Base-by-base conservation (phyloP, 768 basidiomycete species). In the Cyclocybe aegerita region DNA sequence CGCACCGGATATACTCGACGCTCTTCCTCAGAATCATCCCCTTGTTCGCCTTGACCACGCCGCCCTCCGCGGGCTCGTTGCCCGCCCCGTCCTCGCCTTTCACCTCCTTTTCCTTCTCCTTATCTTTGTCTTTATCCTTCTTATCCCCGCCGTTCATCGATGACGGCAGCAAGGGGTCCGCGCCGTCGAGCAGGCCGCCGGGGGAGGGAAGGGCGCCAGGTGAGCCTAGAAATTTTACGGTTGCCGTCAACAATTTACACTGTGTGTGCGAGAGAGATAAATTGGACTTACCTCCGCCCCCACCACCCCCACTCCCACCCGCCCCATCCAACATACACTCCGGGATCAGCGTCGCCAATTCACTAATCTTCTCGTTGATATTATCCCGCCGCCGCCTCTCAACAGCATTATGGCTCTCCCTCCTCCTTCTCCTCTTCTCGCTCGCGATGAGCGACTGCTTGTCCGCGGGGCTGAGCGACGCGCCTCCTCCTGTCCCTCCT, bases 291-390 rank as follows among this genome's bases (percentile, higher is more conserved):
- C 60, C 59, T 5, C 52, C 50, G 49, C 48, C 50, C 58, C 58
- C 58, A 34, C 55, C 52, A 43, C 34, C 42, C 32, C 45, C 49
- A 15, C 38, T 36, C 12, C n/a, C 40, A 6, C 10, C 17, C 36
- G 42, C 41, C 33, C 43, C 50, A 55, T 92, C 90, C 36, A 93
- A 74, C 69, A 94, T 77, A 60, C 85, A 86, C 65, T 93, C 93
- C 1, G 93, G 93, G 53, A 97, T 88, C 39, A 97, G 75, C 15
- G 87, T 87, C 14, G 93, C 88, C 1, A 97, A 80, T 65, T 97
- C 93, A 35, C 81, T 80, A 58, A 97, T 97, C 68, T 93, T 91
- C 71, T 97, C 93, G 68, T 97, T 97, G 66, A 97, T 97, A 65
- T 94, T 95, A 63, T 97, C 93, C 42, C 93, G 67, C 52, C 93